Base-by-base conservation (phyloP, 2,329 filamentous ascomycete species). In the Endothia cerciana region DNA sequence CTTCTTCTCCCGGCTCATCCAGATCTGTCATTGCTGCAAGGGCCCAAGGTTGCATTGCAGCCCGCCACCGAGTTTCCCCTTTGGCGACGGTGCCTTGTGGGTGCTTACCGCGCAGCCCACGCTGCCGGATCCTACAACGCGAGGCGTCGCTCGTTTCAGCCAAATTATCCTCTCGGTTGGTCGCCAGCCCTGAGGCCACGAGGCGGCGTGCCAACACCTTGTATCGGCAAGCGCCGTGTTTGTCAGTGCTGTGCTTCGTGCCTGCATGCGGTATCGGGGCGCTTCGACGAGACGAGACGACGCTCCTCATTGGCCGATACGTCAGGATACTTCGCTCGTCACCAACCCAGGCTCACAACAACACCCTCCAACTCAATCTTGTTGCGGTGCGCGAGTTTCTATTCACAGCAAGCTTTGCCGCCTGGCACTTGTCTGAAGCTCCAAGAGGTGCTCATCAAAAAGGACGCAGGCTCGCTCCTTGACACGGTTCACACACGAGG, bases 181-280 rank as follows among this genome's bases (percentile, higher is more conserved):
- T 63, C 59, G n/a, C 49, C 56, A 25, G 57, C 38, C 25, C 56
- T 30, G 38, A 33, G 63, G 60, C 59, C 66, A 38, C 64, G 63
- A 61, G 60, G 58, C 66, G 60, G 55, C 62, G 53, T 51, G 64
- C 57, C 60, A 59, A 64, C 60, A 61, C 55, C 8, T 43, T 68
- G 66, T 64, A 64, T 68, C 66, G 63, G 60, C 65, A 68, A 66
- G 66, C 66, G 66, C 66, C 56, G 64, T 55, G 36, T 61, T 33
- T 22, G 36, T 59, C 56, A 63, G 25, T 47, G 53, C 53, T n/a
- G n/a, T 57, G 30, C 49, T 60, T 30, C 36, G 13, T 41, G 30
- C 36, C 49, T 56, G 53, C 40, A 55, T 68, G 30, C 62, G 64
- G 64, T 51, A 66, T 45, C 57, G 17, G 22, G 51, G 67, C 67